A percentile compares a stretch with the other conserved stretches of the same genome.
Conservation (phyloP, 192 early-diverging fungal species). For the Coemansia sp. region DNA sequence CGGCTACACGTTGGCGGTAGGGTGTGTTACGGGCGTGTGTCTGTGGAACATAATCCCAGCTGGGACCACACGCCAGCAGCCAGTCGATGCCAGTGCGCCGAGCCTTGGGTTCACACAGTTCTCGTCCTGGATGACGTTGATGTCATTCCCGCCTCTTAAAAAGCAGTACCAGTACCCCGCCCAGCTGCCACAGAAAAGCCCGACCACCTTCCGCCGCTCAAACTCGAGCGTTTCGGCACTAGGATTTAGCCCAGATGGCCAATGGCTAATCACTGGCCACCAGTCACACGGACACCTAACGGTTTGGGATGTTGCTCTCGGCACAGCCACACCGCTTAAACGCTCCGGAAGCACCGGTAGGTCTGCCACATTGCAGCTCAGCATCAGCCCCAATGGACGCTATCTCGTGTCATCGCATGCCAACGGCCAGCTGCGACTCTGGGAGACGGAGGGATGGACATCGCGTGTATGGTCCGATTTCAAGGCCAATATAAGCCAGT, state of each 20-base stretch:
- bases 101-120: constrained; percentile 23
- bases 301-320: constrained; percentile 49
- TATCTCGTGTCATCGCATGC: constrained; percentile 41
- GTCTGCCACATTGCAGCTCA: constrained; percentile 22
- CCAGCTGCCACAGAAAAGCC: constrained; percentile 1
- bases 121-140: constrained; percentile 44
- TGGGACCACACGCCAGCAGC: neutral
- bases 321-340: constrained; percentile 37
- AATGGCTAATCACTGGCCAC: constrained; percentile 44
- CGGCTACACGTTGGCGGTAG: constrained; percentile 45
- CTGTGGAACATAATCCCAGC: constrained; percentile 44
- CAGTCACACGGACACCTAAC: constrained; percentile 38
- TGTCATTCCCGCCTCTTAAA: constrained; percentile 24
- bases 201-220: constrained; percentile 9
- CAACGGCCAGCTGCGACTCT: constrained; percentile 44
- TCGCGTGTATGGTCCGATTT: constrained; percentile 50
- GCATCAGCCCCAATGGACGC: constrained; percentile 33
- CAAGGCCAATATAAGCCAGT: constrained; percentile 13
- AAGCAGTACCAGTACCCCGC: constrained; percentile 6
- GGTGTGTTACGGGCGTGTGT: constrained; percentile 36
- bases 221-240: constrained; percentile 38
- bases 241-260: constrained; percentile 40
- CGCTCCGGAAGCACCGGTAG: constrained; percentile 35
- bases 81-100: constrained; percentile 14
- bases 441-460: constrained; percentile 45